phyloP scores from a whole-genome alignment of 1,139 yeast genomes.

The Geotrichum reessii region DNA sequence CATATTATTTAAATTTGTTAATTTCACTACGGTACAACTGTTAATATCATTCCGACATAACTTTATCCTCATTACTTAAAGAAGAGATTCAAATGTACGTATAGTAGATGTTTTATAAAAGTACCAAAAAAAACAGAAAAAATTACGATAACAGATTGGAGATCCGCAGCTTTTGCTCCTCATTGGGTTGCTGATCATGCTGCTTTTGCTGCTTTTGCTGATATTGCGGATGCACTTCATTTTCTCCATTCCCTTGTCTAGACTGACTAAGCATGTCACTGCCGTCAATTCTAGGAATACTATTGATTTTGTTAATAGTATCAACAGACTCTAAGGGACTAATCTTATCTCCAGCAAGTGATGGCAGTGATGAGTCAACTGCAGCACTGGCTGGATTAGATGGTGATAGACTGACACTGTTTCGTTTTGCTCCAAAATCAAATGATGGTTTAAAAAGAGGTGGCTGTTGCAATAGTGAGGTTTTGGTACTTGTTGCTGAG shows the following conservation, averaged over 20 bases:
- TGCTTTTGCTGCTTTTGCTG: constrained; percentile 1
- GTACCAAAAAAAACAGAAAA: neutral
- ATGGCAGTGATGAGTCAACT: neutral
- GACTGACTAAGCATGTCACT: constrained; percentile 6
- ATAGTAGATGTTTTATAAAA: neutral
- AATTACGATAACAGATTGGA: constrained; percentile 27
- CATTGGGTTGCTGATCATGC: neutral
- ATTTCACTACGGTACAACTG: too few relatives aligned
- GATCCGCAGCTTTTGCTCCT: constrained; percentile 25
- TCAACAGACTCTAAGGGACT: neutral
- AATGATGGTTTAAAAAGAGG: neutral
- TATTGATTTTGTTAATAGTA: neutral
- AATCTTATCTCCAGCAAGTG: neutral
- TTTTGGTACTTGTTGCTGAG: neutral
- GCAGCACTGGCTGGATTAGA: constrained; percentile 1
- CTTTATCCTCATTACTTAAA: too few relatives aligned
- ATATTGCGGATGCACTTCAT: neutral
- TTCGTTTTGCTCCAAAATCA: constrained; percentile 6
- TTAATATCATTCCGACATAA: too few relatives aligned
- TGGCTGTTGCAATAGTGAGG: neutral
- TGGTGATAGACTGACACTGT: constrained; percentile 2
- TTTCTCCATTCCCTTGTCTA: constrained; percentile 1
- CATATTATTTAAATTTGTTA: neutral
- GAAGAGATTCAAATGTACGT: too few relatives aligned
- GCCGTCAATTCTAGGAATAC: constrained; percentile 3